These are phyloP conservation scores for Quambalaria eucalypti DNA, from an alignment of 1,284 basidiomycete genomes.

Conservation along the genomic window DNA sequence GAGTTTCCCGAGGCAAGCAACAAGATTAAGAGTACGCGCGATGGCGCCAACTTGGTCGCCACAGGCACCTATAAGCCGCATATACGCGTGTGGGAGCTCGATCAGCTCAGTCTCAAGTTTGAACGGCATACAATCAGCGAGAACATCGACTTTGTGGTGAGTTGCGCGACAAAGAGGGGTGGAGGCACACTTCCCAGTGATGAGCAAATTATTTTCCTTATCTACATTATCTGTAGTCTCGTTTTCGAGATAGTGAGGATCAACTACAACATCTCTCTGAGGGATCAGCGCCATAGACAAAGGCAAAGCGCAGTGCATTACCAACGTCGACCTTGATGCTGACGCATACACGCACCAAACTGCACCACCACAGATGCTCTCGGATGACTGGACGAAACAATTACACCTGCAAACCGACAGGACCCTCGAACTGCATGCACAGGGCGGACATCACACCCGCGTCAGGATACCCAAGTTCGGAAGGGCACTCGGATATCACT, in stretches of 20 bases:
- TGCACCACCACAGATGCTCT: conserved; percentile 63
- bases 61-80: conserved; percentile 98
- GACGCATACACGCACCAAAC: no score
- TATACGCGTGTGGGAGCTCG: conserved; percentile 89
- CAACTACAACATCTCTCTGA: no score
- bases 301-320: no score
- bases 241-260: background rate
- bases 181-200: background rate
- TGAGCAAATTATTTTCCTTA: conserved; percentile 22
- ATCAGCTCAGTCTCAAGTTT: conserved; percentile 87
- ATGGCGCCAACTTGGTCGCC: conserved; percentile 83
- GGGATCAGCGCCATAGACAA: no score
- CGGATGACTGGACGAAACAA: conserved; percentile 98
- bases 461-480: conserved; percentile 91
- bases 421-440: conserved; percentile 87
- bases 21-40: conserved; percentile 76
- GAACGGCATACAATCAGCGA: conserved; percentile 92
- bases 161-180: conserved; percentile 47
- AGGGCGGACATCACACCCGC: conserved; percentile 82
- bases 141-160: conserved; percentile 93
- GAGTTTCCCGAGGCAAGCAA: conserved; percentile 95
- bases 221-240: conserved; percentile 33
- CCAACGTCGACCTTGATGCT: no score
- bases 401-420: conserved; percentile 91
- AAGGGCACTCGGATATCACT: conserved; percentile 80